Base-by-base conservation (phyloP, 371 early-diverging fungal species). In the Saksenaea oblongispora region DNA sequence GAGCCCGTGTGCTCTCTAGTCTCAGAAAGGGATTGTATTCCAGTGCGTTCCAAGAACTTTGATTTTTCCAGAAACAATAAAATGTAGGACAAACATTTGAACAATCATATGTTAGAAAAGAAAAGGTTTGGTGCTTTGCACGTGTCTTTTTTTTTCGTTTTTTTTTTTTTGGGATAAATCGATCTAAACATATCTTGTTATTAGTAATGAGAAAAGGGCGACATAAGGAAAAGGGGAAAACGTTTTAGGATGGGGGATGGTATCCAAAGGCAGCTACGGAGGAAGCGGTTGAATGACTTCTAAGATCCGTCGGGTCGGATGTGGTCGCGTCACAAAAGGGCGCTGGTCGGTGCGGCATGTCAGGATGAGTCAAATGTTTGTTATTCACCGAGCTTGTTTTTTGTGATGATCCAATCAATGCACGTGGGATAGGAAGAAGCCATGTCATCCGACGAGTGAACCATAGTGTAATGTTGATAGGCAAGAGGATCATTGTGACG, bases 391-490 rank as follows among this genome's bases (percentile, higher is more conserved):
- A 18, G 58, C 58, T 57, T 14, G 58, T 13, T 37, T 57, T 57
- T 24, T 15, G 15, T 18, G 58, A 11, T 3, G 36, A 35, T 24
- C 61, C 53, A 27, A 61, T 51, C 17, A 61, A 58, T 8, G 58
- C 66, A 27, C 61, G 66, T 34, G 74, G 74, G 5, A 67, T 57
- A 14, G 74, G 74, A 34, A 74, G 51, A 11, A 74, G 61, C n/a
- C 66, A 61, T 0, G 78, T 71, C 66, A 79, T 72, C 5, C 74
- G 67, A 34, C 69, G 71, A 26, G 64, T 64, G 17, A 72, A 60
- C 79, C 79, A 78, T 5, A 82, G 26, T 5, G 74, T 76, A 17
- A 82, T 67, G 51, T 74, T 77, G 24, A 82, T 56, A 0, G 83
- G 83, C 39, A 82, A 61, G 3, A 82, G 51, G 5, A 78, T 59